A percentile compares a stretch with the other conserved stretches of the same genome.
phyloP scores from a whole-genome alignment of 495 filamentous ascomycete genomes.

The Trichoderma gamsii region DNA sequence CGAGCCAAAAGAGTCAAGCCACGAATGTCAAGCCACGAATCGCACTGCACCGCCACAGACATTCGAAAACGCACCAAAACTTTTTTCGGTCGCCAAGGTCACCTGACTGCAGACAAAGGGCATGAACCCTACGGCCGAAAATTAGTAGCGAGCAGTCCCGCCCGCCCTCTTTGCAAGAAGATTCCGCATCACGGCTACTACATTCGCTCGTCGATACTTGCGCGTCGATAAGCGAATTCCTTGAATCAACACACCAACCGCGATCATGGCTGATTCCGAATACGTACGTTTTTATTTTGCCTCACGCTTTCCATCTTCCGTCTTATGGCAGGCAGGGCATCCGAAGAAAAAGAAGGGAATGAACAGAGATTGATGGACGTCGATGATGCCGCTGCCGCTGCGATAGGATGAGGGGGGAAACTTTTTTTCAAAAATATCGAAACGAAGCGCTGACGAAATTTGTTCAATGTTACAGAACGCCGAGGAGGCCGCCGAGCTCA shows the following conservation, averaged over 20 bases:
- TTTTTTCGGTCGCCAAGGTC: no score
- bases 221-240: slow-evolving; percentile 32
- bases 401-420: not conserved
- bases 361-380: no score
- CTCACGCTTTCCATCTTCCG: not conserved
- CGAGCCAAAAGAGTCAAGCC: not conserved
- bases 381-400: not conserved
- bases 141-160: slow-evolving; percentile 14
- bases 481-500: slow-evolving; percentile 95
- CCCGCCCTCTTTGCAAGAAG: no score
- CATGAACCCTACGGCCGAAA: slow-evolving; percentile 15
- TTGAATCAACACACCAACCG: slow-evolving; percentile 38
- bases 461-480: slow-evolving; percentile 57
- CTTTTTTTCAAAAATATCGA: slow-evolving; percentile 7
- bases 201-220: slow-evolving; percentile 35
- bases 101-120: no score
- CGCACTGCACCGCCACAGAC: not conserved
- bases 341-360: not conserved
- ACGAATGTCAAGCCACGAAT: not conserved
- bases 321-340: not conserved
- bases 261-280: slow-evolving; percentile 94
- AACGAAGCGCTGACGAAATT: slow-evolving; percentile 34
- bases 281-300: slow-evolving; percentile 64
- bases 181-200: slow-evolving; percentile 31
- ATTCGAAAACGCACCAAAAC: no score